phyloP scores from a whole-genome alignment of 2,329 filamentous ascomycete genomes.

The Ophiostoma populinum region DNA sequence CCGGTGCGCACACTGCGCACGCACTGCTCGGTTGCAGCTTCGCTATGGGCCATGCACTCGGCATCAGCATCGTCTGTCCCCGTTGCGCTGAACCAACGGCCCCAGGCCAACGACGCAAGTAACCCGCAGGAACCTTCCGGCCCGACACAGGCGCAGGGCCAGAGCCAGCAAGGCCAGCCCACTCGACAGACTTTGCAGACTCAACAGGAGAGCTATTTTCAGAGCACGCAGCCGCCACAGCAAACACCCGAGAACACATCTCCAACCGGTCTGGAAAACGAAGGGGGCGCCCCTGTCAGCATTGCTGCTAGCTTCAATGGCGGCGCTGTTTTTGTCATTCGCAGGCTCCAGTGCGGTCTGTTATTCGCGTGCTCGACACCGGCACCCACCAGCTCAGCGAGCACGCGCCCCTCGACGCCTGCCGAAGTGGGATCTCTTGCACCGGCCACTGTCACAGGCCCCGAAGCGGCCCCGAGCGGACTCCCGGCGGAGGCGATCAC shows the following conservation, averaged over 20 bases:
- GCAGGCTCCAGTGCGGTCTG: conserved; percentile 38
- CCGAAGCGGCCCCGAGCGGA: neutral
- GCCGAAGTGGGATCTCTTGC: neutral
- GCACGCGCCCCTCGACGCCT: conserved; percentile 2
- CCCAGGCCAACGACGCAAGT: conserved; percentile 7
- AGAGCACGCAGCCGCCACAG: neutral
- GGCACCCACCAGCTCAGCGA: conserved; percentile 11
- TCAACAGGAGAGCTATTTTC: neutral
- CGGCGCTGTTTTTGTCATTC: conserved; percentile 38
- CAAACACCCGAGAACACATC: conserved; percentile 7
- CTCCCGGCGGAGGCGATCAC: neutral
- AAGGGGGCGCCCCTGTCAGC: conserved; percentile 10
- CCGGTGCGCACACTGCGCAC: conserved; percentile 40
- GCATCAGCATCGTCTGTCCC: conserved; percentile 21
- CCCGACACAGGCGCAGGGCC: neutral
- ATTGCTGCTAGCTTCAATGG: conserved; percentile 39
- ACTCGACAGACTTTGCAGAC: neutral
- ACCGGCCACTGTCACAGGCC: neutral
- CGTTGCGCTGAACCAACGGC: conserved; percentile 13
- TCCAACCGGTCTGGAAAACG: conserved; percentile 2
- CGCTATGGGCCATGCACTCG: conserved; percentile 41
- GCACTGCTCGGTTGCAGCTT: conserved; percentile 46
- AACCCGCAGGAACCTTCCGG: no score
- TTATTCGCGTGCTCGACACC: conserved; percentile 44
- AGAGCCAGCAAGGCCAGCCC: neutral